Conservation (phyloP, 805 yeast genomes). For the Kuraishia molischiana region DNA sequence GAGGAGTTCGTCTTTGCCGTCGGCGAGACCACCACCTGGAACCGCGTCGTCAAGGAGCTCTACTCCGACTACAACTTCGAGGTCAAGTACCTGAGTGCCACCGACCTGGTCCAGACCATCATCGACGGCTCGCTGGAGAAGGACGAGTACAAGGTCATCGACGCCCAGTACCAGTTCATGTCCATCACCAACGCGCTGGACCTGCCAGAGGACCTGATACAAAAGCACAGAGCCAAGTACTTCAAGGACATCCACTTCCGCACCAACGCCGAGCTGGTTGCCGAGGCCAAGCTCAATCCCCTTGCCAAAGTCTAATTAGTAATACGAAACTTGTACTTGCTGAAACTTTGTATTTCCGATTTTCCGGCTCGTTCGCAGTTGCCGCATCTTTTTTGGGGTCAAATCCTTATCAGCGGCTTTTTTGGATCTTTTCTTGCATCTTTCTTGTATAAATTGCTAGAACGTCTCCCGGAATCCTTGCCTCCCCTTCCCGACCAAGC, state of each 20-base stretch:
- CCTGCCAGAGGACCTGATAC: not conserved
- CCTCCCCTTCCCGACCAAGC: no score
- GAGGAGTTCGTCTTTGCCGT: not conserved
- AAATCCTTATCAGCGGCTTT: no score
- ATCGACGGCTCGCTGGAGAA: not conserved
- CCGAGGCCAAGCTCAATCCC: no score
- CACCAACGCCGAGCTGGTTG: not conserved
- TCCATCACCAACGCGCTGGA: not conserved
- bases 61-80: not conserved
- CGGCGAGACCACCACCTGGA: slow-evolving; percentile 1
- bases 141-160: slow-evolving; percentile 1
- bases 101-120: not conserved
- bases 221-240: not conserved
- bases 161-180: not conserved
- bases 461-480: no score
- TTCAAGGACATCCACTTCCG: not conserved
- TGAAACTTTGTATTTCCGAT: no score
- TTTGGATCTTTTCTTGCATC: no score
- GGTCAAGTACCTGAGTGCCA: not conserved
- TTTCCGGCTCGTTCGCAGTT: no score
- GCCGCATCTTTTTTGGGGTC: no score
- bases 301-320: no score
- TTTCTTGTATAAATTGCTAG: no score
- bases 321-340: no score
- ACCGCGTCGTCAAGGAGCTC: not conserved